Conservation (phyloP, 768 basidiomycete genomes). For the Coprinellus aureogranulatus region DNA sequence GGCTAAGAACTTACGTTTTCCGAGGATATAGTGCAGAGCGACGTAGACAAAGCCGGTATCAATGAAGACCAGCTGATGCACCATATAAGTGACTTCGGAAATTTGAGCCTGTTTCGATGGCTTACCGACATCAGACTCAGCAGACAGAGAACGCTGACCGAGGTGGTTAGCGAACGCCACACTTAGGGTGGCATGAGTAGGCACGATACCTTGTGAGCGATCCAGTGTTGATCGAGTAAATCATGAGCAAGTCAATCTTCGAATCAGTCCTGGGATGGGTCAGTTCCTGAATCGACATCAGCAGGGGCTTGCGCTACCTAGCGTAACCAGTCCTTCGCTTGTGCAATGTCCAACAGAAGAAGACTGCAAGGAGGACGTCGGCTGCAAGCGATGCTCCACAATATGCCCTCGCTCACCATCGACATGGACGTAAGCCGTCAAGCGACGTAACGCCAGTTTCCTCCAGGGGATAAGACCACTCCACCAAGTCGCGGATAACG, state of each 20-base stretch:
- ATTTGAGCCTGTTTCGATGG: neutral
- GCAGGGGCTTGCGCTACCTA: neutral
- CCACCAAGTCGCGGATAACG: too few relatives aligned
- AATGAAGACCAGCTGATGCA: slow-evolving; percentile 4
- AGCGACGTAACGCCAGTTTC: too few relatives aligned
- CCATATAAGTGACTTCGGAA: too few relatives aligned
- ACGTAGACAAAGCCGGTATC: slow-evolving; percentile 5
- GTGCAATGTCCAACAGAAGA: slow-evolving; percentile 5
- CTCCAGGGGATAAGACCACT: too few relatives aligned
- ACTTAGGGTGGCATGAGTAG: neutral
- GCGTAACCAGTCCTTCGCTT: slow-evolving; percentile 5
- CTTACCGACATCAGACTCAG: slow-evolving; percentile 8
- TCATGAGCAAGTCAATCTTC: slow-evolving; percentile 12
- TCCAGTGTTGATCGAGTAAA: slow-evolving; percentile 9
- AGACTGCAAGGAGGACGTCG: slow-evolving; percentile 5
- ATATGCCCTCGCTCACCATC: too few relatives aligned
- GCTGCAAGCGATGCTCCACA: slow-evolving; percentile 7
- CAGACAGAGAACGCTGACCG: slow-evolving; percentile 1
- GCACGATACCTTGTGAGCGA: slow-evolving; percentile 5
- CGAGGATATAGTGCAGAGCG: slow-evolving; percentile 6
- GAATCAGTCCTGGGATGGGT: slow-evolving; percentile 3
- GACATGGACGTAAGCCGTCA: too few relatives aligned
- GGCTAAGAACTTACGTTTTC: slow-evolving; percentile 1
- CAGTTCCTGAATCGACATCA: neutral
- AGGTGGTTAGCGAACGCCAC: too few relatives aligned